phyloP scores from a whole-genome alignment of 106 monocot species.

The Dendrobium chrysotoxum region DNA sequence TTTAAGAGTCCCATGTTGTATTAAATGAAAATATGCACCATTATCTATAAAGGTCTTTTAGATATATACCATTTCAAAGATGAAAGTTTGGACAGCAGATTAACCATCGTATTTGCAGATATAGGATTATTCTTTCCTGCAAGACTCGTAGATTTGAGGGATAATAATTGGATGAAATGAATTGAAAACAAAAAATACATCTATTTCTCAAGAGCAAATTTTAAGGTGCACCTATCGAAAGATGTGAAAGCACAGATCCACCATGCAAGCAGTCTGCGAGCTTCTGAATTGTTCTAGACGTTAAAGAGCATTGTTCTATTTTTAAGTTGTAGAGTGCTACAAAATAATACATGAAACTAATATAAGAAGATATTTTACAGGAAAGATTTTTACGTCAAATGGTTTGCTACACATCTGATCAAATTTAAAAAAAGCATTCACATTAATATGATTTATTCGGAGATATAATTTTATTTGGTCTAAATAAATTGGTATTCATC shows the following conservation, averaged over 20 bases:
- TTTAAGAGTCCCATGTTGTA: background rate
- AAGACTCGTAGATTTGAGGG: background rate
- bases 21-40: background rate
- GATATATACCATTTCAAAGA: conserved; percentile 59
- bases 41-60: background rate
- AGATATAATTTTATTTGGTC: background rate
- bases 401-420: background rate
- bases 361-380: background rate
- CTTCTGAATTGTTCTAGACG: conserved; percentile 93
- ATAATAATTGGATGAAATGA: conserved; percentile 9
- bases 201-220: background rate
- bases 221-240: conserved; percentile 63
- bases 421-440: background rate
- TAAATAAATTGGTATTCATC: background rate
- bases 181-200: background rate
- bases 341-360: conserved; percentile 12
- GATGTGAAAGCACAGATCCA: conserved; percentile 69
- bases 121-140: conserved; percentile 84
- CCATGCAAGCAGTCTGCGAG: conserved; percentile 63
- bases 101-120: conserved; percentile 69
- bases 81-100: conserved; percentile 60
- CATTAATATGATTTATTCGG: background rate
- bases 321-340: conserved; percentile 91
- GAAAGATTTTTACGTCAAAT: background rate
- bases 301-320: conserved; percentile 80